Evolutionary conservation across 1,284 basidiomycete species (phyloP).

Genomic region (Cutaneotrichosporon dermatis): DNA sequence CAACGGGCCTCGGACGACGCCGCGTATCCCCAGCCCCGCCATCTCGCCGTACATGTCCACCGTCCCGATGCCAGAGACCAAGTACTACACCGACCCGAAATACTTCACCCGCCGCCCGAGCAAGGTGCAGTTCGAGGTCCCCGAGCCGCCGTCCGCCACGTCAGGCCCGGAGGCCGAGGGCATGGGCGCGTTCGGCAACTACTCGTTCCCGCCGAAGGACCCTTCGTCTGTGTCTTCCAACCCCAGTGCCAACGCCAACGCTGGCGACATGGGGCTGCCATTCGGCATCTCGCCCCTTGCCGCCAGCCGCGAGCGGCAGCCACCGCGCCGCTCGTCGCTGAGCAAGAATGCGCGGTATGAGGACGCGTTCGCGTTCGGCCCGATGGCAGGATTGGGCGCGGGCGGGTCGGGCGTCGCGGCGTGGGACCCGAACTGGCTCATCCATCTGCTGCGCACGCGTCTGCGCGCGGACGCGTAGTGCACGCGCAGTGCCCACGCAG

Average conservation of each 20-base stretch:
- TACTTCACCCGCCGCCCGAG: constrained; percentile 32
- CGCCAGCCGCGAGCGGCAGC: constrained; percentile 9
- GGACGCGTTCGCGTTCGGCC: not conserved
- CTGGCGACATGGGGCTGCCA: not conserved
- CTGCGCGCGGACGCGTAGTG: constrained; percentile 18
- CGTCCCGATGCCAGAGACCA: constrained; percentile 6
- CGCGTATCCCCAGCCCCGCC: constrained; percentile 4
- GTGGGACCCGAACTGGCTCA: constrained; percentile 46
- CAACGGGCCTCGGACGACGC: not conserved
- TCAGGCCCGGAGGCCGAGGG: no score
- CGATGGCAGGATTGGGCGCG: not conserved
- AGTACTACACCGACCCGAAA: not conserved
- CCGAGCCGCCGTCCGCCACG: constrained; percentile 1
- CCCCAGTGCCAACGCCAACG: not conserved
- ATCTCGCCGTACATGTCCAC: no score
- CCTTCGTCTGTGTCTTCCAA: not conserved
- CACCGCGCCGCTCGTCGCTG: constrained; percentile 20
- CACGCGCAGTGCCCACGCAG: not conserved
- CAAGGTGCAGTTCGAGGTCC: constrained; percentile 46
- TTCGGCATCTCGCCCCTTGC: constrained; percentile 3
- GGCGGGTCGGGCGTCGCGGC: constrained; percentile 27
- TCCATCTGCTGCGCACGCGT: constrained; percentile 29
- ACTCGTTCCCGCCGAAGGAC: constrained; percentile 18
- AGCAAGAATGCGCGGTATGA: constrained; percentile 13
- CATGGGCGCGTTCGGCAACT: constrained; percentile 14